phyloP scores from a whole-genome alignment of 176 grass and related monocot genomes.

The Carex scoparia region DNA sequence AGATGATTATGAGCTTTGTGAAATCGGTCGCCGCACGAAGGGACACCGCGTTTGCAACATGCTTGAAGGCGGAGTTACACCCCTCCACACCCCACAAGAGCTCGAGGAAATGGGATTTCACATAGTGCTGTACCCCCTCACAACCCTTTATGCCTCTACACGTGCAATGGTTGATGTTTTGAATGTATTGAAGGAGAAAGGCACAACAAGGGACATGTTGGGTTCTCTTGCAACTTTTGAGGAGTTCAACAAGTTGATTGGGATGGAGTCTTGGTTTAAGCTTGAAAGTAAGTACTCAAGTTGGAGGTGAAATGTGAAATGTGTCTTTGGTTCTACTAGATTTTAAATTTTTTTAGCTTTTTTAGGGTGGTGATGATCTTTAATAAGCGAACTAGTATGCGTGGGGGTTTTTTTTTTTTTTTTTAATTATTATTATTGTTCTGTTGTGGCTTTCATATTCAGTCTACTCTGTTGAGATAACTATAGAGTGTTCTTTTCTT shows the following conservation, averaged over 20 bases:
- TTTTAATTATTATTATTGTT: neutral
- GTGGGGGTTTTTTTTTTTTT: neutral
- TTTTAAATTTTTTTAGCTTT: neutral
- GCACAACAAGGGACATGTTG: constrained; percentile 33
- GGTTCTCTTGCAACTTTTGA: constrained; percentile 33
- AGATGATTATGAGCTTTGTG: constrained; percentile 32
- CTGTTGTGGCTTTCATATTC: neutral
- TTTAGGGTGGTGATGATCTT: neutral
- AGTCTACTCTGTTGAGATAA: neutral
- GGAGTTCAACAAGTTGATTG: constrained; percentile 46
- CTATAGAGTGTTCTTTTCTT: neutral
- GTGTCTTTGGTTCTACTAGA: neutral
- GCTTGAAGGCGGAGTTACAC: constrained; percentile 45
- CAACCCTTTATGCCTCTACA: constrained; percentile 36
- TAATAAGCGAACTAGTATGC: neutral
- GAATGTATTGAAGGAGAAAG: constrained; percentile 24
- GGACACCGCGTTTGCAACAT: constrained; percentile 40
- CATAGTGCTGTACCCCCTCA: constrained; percentile 37
- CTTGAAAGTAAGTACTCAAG: constrained; percentile 29
- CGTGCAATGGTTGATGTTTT: constrained; percentile 38
- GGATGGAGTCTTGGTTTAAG: constrained; percentile 28
- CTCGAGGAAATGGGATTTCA: constrained; percentile 46
- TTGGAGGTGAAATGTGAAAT: neutral
- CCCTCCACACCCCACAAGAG: constrained; percentile 41
- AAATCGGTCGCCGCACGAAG: constrained; percentile 25